Percentiles rank a stretch among this genome's conserved stretches.
Conservation (phyloP, 257 asterid species). For the Verbascum thapsus region DNA sequence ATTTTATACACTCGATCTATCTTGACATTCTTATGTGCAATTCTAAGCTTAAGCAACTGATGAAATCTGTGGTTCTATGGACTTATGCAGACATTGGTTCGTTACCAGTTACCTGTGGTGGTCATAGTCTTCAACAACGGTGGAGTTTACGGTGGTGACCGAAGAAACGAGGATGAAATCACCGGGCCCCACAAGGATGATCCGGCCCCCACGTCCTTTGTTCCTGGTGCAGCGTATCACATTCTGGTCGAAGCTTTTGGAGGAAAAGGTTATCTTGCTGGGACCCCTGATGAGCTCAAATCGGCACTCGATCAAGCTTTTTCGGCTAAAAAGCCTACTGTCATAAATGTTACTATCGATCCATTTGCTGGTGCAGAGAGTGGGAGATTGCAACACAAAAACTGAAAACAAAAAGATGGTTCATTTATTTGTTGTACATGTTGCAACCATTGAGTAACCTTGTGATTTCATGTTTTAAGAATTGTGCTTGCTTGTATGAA, state of each 20-base stretch:
- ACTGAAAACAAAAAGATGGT: conserved; percentile 45
- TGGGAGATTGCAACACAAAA: conserved; percentile 88
- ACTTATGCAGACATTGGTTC: conserved; percentile 65
- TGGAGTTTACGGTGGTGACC: conserved; percentile 90
- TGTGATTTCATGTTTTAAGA: too few relatives aligned
- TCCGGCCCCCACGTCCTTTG: conserved; percentile 93
- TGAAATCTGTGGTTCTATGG: conserved; percentile 19
- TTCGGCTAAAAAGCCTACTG: conserved; percentile 70
- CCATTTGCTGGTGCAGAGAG: conserved; percentile 95
- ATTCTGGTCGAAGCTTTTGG: conserved; percentile 78
- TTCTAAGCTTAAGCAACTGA: conserved; percentile 6
- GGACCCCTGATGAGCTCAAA: conserved; percentile 80
- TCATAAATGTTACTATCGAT: conserved; percentile 76
- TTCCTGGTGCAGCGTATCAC: conserved; percentile 87
- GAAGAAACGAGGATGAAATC: conserved; percentile 83
- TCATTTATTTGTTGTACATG: too few relatives aligned
- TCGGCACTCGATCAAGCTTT: conserved; percentile 75
- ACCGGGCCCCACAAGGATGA: conserved; percentile 83
- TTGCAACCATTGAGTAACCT: too few relatives aligned
- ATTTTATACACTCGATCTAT: background rate
- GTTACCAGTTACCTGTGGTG: conserved; percentile 89
- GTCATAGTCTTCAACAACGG: conserved; percentile 90
- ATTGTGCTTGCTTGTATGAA: too few relatives aligned
- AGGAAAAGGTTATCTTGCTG: conserved; percentile 79
- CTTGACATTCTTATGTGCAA: background rate